A percentile compares a stretch with the other conserved stretches of the same genome.
These are phyloP conservation scores for Fusarium concolor DNA, from an alignment of 2,329 filamentous ascomycete species.

Conservation along the genomic window DNA sequence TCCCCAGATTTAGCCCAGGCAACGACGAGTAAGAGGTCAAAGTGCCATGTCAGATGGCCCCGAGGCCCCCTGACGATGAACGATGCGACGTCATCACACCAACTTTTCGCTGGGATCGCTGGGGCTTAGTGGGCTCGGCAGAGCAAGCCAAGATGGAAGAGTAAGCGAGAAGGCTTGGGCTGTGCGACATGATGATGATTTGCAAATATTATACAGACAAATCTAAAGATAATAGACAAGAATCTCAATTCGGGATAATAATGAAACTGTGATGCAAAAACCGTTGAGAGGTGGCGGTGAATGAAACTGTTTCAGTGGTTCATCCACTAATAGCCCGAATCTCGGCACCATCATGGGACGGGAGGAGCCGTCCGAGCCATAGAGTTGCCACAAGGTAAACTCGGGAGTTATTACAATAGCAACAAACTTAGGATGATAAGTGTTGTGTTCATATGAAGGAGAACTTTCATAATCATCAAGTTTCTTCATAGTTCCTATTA, in stretches of 20 bases:
- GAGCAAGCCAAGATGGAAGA: conserved; percentile 10
- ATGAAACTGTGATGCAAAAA: neutral
- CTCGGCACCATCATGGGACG: neutral
- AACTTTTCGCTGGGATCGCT: conserved; percentile 16
- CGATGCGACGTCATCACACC: conserved; percentile 39
- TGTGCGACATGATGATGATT: neutral
- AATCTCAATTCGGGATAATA: no score
- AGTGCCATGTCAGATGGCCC: conserved; percentile 33
- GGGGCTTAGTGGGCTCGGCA: conserved; percentile 28
- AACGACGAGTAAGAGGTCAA: conserved; percentile 24
- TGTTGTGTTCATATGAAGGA: neutral
- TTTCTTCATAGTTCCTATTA: neutral
- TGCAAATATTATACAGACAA: neutral
- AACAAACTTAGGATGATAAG: neutral
- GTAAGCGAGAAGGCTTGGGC: neutral
- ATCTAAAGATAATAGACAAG: no score
- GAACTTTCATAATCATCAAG: neutral
- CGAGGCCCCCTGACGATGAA: conserved; percentile 1
- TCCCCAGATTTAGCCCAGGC: conserved; percentile 14
- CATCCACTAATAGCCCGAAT: neutral
- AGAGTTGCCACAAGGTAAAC: neutral
- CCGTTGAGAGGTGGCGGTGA: neutral
- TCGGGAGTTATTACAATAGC: neutral
- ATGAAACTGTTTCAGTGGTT: conserved; percentile 9
- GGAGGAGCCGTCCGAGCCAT: neutral